Evolutionary conservation across 345 rosid genomes (phyloP).

Genomic region (Isatis tinctoria): DNA sequence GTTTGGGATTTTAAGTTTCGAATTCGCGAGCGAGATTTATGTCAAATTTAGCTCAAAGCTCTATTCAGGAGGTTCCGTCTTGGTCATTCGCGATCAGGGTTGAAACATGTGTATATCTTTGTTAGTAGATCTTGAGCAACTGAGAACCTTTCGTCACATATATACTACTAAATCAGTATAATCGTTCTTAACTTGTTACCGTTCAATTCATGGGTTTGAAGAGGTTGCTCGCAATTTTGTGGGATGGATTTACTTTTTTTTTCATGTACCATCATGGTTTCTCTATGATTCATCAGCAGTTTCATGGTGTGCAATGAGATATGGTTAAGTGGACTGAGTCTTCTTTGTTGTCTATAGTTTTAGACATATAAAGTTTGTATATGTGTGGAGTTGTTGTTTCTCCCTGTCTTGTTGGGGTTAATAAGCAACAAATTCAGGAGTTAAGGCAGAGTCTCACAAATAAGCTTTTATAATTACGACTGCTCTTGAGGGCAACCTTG

Average conservation of each 20-base stretch:
- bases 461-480: neutral
- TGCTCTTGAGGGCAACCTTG: neutral
- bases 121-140: conserved; percentile 2
- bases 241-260: neutral
- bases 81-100: neutral
- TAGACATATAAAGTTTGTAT: neutral
- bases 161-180: neutral
- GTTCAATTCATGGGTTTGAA: neutral
- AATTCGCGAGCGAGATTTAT: neutral
- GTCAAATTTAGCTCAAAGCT: conserved; percentile 1
- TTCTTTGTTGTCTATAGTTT: neutral
- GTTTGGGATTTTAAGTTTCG: neutral
- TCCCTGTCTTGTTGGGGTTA: neutral
- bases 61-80: neutral
- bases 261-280: neutral
- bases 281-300: neutral
- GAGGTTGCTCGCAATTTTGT: neutral
- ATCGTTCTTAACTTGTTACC: neutral
- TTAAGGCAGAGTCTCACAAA: no score
- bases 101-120: neutral
- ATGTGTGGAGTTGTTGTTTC: neutral
- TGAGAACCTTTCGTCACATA: neutral
- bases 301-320: conserved; percentile 4
- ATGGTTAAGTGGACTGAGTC: neutral
- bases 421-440: no score